Percentiles rank a stretch among this genome's conserved stretches.
phyloP scores from a whole-genome alignment of 2,329 filamentous ascomycete species.

The Ophiocordyceps unilateralis region DNA sequence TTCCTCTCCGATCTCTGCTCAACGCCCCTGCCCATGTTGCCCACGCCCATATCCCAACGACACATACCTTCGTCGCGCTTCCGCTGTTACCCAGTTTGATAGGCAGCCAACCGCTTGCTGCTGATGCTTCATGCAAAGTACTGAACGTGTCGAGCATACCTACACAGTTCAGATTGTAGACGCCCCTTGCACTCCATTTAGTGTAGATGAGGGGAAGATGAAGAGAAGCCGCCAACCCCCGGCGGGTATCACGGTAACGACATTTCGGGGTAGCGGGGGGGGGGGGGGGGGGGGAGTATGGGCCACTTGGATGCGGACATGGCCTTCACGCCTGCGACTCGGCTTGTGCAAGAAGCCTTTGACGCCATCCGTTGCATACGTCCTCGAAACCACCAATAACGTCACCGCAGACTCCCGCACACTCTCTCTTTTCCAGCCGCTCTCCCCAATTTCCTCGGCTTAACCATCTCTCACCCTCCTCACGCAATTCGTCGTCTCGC shows the following conservation, averaged over 20 bases:
- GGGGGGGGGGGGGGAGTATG: too few species aligned
- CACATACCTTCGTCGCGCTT: too few species aligned
- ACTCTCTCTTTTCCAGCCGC: conserved; percentile 59
- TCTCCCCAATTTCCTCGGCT: conserved; percentile 70
- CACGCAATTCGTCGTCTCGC: conserved; percentile 63
- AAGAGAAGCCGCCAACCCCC: not conserved
- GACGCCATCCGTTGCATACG: conserved; percentile 71
- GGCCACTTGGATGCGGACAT: not conserved
- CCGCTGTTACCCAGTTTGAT: too few species aligned
- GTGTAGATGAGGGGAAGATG: not conserved
- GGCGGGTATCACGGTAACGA: not conserved
- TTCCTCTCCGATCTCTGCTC: too few species aligned
- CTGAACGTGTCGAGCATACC: too few species aligned
- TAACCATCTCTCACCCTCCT: conserved; percentile 72
- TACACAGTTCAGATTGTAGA: not conserved
- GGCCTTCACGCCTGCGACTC: conserved; percentile 24
- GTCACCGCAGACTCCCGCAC: conserved; percentile 66
- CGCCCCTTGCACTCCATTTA: not conserved
- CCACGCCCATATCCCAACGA: too few species aligned
- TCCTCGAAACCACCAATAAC: conserved; percentile 88
- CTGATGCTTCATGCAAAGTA: too few species aligned
- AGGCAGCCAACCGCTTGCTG: too few species aligned
- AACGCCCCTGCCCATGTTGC: too few species aligned
- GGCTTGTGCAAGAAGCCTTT: conserved; percentile 51
- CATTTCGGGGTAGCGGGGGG: not conserved